Evolutionary conservation across 192 early-diverging fungal species (phyloP), one percentile per base, ranked within the genome.

Genomic region (Linnemannia hyalina): DNA sequence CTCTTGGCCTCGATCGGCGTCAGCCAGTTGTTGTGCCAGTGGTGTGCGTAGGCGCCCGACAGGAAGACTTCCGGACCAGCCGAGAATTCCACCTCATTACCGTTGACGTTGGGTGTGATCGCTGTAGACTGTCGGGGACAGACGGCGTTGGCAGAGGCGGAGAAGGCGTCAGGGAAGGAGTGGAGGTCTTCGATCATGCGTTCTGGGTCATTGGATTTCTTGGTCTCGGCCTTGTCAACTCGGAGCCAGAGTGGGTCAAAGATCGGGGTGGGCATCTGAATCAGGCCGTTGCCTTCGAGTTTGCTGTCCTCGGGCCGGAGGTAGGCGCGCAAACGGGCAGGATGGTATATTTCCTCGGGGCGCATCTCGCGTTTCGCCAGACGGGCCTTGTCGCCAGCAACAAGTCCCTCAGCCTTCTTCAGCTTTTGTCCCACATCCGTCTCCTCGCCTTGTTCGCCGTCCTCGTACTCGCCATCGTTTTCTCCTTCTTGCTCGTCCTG

Each of bases 221-320:
- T 78, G 15, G 36, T 18, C 76, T 84, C 79, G 68, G 18, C 49
- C 6, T 32, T 3, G 65, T 88, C 82, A 1, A 63, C 46, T 46
- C 82, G 79, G 23, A 88, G 68, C 88, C 88, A 88, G 68, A 88
- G 80, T 20, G 82, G 88, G 69, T 88, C 88, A 79, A 88, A 88
- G 52, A 88, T 16, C 3, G 82, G 71, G 3, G 76, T 22, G 9
- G 88, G 80, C 63, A 88, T 52, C 88, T 84, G 84, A n/a, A 60
- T 73, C 55, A 88, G 47, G 7, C 82, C 76, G 47, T 83, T 81
- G 69, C 79, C 75, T 41, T 81, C 75, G 22, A 88, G 42, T 0
- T 40, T 73, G 15, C 54, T 75, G 77, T 82, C 49, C 40, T 76
- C 26, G 15, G 78, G 75, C 49, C 74, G 38, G 0, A 88, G 77